A percentile compares a stretch with the other conserved stretches of the same genome.
phyloP scores from a whole-genome alignment of 257 asterid species.

The Cruciata laevipes region DNA sequence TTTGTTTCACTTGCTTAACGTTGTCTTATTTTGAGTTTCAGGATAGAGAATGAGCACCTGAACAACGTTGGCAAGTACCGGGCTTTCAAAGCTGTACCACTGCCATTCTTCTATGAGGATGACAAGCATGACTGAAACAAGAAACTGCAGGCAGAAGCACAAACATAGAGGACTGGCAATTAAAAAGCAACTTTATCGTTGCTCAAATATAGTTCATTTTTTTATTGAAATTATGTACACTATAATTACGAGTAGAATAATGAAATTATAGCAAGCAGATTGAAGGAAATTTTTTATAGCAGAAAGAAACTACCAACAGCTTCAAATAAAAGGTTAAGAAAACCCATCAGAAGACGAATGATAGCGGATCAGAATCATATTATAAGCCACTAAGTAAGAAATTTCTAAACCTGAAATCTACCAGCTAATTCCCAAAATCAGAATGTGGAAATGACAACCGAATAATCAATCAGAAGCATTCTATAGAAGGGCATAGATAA shows the following conservation, averaged over 20 bases:
- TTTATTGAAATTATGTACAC: not conserved
- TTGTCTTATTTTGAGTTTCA: slow-evolving; percentile 19
- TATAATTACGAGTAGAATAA: not conserved
- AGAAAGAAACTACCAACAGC: not conserved
- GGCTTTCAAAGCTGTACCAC: slow-evolving; percentile 63
- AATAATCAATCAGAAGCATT: not conserved
- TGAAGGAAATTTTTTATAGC: not conserved
- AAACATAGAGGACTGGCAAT: too few species aligned
- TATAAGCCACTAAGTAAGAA: not conserved
- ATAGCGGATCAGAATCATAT: not conserved
- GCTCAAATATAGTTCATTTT: too few species aligned
- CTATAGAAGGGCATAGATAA: too few species aligned
- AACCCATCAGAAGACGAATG: not conserved
- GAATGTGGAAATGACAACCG: not conserved
- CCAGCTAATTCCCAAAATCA: not conserved
- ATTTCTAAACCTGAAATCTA: too few species aligned
- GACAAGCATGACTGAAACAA: slow-evolving; percentile 25
- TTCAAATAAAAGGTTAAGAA: not conserved
- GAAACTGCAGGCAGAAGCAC: not conserved
- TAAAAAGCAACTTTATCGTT: too few species aligned
- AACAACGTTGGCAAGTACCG: slow-evolving; percentile 71
- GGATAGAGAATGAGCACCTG: slow-evolving; percentile 79
- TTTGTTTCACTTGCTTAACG: not conserved
- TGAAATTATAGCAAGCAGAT: not conserved
- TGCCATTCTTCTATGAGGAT: slow-evolving; percentile 73